These are phyloP conservation scores for Xylaria multiplex DNA, from an alignment of 2,329 filamentous ascomycete species.

Conservation along the genomic window DNA sequence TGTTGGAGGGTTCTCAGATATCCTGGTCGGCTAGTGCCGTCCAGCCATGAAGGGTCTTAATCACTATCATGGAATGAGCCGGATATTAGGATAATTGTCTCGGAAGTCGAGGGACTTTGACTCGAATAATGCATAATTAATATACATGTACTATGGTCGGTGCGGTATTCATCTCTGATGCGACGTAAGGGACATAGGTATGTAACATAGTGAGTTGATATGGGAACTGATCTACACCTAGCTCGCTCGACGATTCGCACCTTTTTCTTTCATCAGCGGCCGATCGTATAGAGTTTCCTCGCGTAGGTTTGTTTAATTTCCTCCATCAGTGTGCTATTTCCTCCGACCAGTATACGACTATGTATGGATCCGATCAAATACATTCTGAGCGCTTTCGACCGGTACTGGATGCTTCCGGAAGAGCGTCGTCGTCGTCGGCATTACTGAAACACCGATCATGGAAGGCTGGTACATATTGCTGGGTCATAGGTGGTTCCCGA, in stretches of 20 bases:
- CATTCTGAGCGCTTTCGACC: background rate
- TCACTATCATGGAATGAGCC: background rate
- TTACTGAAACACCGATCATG: slow-evolving; percentile 1
- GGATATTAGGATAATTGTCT: slow-evolving; percentile 2
- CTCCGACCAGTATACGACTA: background rate
- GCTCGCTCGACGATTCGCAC: no score
- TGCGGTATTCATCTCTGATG: no score
- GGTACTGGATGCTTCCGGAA: background rate
- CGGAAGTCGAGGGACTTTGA: background rate
- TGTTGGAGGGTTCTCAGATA: slow-evolving; percentile 7
- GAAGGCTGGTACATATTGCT: slow-evolving; percentile 1
- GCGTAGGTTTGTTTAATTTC: background rate
- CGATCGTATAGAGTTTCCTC: background rate
- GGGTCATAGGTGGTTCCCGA: slow-evolving; percentile 1
- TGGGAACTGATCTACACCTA: no score
- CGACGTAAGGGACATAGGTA: no score
- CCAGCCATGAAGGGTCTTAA: background rate
- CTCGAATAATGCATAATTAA: slow-evolving; percentile 7
- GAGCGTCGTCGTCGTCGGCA: slow-evolving; percentile 8
- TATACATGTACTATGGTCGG: background rate
- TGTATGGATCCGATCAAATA: background rate
- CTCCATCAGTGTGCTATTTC: background rate
- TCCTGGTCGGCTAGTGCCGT: background rate
- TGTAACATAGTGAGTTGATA: no score
- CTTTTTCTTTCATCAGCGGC: no score